phyloP scores from a whole-genome alignment of 352 stramenopile species.

The Poterioochromonas sp. region DNA sequence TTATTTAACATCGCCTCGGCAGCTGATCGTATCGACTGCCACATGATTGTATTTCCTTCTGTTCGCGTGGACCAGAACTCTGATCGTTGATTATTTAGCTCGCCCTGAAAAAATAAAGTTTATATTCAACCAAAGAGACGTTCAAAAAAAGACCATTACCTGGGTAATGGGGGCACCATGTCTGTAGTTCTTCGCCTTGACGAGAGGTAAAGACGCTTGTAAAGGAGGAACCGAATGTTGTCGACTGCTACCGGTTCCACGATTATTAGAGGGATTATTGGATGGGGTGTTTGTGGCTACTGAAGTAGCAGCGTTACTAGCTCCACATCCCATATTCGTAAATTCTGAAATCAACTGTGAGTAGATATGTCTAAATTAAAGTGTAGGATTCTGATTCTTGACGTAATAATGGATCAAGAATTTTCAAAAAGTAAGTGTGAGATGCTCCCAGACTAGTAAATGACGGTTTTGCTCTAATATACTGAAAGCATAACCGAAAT shows the following conservation, averaged over 20 bases:
- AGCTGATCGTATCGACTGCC: conserved; percentile 12
- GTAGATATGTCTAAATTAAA: too few species aligned
- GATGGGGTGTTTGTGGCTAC: neutral
- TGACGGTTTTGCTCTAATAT: too few species aligned
- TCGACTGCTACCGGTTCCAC: neutral
- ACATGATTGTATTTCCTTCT: conserved; percentile 24
- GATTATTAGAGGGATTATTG: neutral
- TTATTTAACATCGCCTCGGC: neutral
- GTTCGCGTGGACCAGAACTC: conserved; percentile 13
- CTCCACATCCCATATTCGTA: neutral
- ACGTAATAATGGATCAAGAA: too few species aligned
- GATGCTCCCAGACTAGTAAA: too few species aligned
- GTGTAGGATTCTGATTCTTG: too few species aligned
- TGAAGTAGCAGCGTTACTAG: neutral
- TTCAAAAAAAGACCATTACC: neutral
- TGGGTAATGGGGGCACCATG: neutral
- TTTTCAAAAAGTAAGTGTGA: too few species aligned
- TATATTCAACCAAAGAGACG: neutral
- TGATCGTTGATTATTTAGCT: neutral
- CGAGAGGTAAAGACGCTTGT: neutral
- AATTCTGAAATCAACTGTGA: neutral
- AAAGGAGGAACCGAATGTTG: neutral
- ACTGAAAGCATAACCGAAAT: too few species aligned
- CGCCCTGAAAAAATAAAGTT: neutral
- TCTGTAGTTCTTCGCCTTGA: too few species aligned